Evolutionary conservation across 116 monocot genomes (phyloP).

Genomic region (Papilionanthe hybrid): DNA sequence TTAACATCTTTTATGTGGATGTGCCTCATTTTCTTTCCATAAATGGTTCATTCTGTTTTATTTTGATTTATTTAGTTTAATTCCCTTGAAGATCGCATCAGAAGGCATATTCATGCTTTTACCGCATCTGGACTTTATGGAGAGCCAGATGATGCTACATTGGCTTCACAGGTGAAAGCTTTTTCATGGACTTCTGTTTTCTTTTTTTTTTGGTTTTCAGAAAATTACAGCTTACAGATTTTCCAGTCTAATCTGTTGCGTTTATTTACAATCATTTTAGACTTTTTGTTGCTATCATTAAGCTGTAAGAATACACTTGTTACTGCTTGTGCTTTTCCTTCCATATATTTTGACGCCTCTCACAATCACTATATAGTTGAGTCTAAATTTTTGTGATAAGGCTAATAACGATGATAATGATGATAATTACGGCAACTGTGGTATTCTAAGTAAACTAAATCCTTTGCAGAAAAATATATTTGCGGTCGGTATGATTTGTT

Average conservation of each 20-base stretch:
- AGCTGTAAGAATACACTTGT: background rate
- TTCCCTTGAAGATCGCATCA: slow-evolving; percentile 73
- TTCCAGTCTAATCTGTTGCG: background rate
- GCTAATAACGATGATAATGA: too few species aligned
- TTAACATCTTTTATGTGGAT: background rate
- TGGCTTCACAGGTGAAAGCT: slow-evolving; percentile 78
- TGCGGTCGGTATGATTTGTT: slow-evolving; percentile 85
- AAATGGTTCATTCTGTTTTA: background rate
- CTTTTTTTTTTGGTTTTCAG: background rate
- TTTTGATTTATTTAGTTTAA: slow-evolving; percentile 48
- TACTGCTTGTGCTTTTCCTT: background rate
- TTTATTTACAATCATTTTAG: background rate
- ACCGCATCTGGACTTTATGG: slow-evolving; percentile 55
- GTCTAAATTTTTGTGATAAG: too few species aligned
- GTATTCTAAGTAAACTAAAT: background rate
- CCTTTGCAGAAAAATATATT: slow-evolving; percentile 69
- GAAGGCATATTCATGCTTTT: slow-evolving; percentile 34
- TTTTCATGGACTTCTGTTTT: background rate
- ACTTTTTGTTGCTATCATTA: background rate
- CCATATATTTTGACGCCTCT: background rate
- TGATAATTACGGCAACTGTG: too few species aligned
- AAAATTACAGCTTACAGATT: background rate
- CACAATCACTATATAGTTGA: too few species aligned
- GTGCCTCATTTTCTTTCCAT: slow-evolving; percentile 1
- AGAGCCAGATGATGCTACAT: slow-evolving; percentile 69